These are phyloP conservation scores for Athelia psychrophila DNA, from an alignment of 1,284 basidiomycete species.

Conservation along the genomic window DNA sequence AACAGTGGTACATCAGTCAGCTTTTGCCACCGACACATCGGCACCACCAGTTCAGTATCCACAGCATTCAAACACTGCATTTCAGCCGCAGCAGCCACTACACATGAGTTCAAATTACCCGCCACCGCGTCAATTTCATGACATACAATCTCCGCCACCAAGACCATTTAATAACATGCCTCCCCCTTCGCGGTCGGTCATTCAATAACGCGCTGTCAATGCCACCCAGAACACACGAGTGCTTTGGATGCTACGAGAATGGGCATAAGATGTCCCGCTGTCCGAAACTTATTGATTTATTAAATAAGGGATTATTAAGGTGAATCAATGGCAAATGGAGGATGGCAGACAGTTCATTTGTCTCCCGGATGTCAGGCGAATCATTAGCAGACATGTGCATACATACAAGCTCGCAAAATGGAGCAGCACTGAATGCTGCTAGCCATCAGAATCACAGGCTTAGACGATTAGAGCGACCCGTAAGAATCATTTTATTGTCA, in stretches of 20 bases:
- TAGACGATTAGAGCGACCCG: background rate
- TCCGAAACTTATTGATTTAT: background rate
- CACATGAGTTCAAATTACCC: no score
- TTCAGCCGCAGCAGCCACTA: no score
- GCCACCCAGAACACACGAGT: background rate
- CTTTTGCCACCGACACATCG: no score
- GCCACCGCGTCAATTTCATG: no score
- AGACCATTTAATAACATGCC: background rate
- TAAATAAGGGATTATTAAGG: background rate
- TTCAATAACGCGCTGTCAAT: background rate
- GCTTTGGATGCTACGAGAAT: background rate
- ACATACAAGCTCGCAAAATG: no score
- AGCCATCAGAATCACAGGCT: background rate
- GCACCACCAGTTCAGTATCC: no score
- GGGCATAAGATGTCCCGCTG: background rate
- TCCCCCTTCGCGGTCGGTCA: no score
- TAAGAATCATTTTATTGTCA: background rate
- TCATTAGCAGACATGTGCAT: no score
- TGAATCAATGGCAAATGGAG: background rate
- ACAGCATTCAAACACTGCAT: no score
- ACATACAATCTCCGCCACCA: background rate
- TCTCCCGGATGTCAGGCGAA: background rate
- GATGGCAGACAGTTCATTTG: background rate
- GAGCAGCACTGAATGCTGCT: background rate
- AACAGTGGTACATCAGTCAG: background rate